Conservation (phyloP, 83 land plant species). For the Picea mariana region DNA sequence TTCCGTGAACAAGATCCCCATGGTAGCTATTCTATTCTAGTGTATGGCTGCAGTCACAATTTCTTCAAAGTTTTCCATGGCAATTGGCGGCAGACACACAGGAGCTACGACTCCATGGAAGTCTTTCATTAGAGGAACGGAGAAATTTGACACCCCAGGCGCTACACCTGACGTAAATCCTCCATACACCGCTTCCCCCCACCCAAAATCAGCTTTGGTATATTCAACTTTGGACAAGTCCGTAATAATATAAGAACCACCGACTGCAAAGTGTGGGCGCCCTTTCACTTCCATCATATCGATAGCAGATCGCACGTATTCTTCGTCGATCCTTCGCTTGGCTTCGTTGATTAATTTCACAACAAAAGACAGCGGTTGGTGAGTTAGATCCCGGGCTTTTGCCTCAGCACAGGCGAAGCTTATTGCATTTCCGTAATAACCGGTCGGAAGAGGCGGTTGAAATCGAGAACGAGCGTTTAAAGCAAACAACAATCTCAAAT, state of each 20-base stretch:
- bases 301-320: slow-evolving; percentile 22
- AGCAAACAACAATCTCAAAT: slow-evolving; percentile 2
- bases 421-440: slow-evolving; percentile 26
- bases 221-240: slow-evolving; percentile 11
- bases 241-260: background rate
- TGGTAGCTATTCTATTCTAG: too few relatives aligned
- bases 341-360: slow-evolving; percentile 16
- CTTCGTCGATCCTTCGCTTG: slow-evolving; percentile 13
- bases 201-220: slow-evolving; percentile 25
- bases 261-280: background rate
- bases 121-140: too few relatives aligned
- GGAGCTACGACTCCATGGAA: too few relatives aligned
- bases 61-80: too few relatives aligned
- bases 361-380: slow-evolving; percentile 12
- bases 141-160: too few relatives aligned
- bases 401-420: slow-evolving; percentile 10
- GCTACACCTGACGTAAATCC: background rate
- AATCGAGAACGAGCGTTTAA: slow-evolving; percentile 13
- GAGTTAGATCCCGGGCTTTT: slow-evolving; percentile 12
- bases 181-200: slow-evolving; percentile 23
- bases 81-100: too few relatives aligned
- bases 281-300: slow-evolving; percentile 19
- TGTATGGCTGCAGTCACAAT: too few relatives aligned
- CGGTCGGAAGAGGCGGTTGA: slow-evolving; percentile 6
- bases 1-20: too few relatives aligned